A percentile compares a stretch with the other conserved stretches of the same genome.
phyloP scores from a whole-genome alignment of 1,284 basidiomycete species.

The Puccinia coronata region DNA sequence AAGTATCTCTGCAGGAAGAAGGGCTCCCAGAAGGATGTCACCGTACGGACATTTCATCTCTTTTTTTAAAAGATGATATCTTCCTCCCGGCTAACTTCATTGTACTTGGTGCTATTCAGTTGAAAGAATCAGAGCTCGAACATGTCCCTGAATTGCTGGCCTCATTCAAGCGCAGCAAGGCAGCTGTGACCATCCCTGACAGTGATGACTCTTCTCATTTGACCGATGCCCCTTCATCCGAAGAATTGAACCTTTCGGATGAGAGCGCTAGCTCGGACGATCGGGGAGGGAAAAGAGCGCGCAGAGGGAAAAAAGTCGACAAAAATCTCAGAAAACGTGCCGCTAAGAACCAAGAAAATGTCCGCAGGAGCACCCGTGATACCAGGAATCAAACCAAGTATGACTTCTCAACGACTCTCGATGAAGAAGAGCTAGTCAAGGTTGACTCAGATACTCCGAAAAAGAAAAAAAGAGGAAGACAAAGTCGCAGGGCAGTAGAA shows the following conservation, averaged over 20 bases:
- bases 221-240: background rate
- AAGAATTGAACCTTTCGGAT: background rate
- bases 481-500: constrained; percentile 5
- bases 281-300: background rate
- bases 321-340: background rate
- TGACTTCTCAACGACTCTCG: constrained; percentile 1
- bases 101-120: background rate
- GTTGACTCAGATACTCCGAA: background rate
- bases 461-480: constrained; percentile 29
- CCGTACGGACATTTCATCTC: background rate
- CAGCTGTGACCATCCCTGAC: background rate
- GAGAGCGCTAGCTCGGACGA: constrained; percentile 12
- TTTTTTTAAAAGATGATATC: background rate
- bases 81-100: background rate
- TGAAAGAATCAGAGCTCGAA: constrained; percentile 37
- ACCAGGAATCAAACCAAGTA: constrained; percentile 37
- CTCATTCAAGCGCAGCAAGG: constrained; percentile 18
- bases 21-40: constrained; percentile 18
- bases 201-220: constrained; percentile 4
- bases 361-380: constrained; percentile 43
- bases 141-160: constrained; percentile 29
- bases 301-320: background rate
- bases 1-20: constrained; percentile 23
- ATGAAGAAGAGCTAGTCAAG: background rate
- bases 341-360: background rate